Percentiles rank a stretch among this genome's conserved stretches.
Evolutionary conservation across 225 moss, liverwort and hornwort species (phyloP).

Genomic region (Takakia lepidozioides): DNA sequence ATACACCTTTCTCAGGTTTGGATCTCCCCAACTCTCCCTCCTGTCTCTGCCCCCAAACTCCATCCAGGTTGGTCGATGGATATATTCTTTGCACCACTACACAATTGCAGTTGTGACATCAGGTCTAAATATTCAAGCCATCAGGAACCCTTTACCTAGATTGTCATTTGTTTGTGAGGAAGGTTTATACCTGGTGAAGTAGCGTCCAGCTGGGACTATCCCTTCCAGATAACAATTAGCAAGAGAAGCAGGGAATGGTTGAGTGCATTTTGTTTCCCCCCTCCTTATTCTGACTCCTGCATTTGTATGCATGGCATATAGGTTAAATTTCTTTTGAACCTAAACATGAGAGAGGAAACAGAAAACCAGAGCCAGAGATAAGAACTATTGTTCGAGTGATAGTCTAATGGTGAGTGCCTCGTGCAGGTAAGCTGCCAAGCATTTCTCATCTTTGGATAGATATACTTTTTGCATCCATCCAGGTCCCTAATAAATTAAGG

Average conservation of each 20-base stretch:
- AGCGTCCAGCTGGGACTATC: not conserved
- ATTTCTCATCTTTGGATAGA: no score
- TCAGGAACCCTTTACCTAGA: not conserved
- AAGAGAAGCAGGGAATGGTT: not conserved
- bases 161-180: not conserved
- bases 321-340: no score
- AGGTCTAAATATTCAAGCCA: not conserved
- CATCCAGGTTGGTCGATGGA: not conserved
- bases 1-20: slow-evolving; percentile 70
- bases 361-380: no score
- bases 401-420: no score
- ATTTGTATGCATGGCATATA: slow-evolving; percentile 1
- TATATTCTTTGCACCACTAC: not conserved
- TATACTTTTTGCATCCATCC: no score
- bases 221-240: not conserved
- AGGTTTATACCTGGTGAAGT: slow-evolving; percentile 2
- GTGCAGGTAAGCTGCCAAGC: no score
- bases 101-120: not conserved
- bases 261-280: not conserved
- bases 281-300: not conserved
- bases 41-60: not conserved
- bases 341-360: no score
- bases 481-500: no score
- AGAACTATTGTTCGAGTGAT: no score
- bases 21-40: slow-evolving; percentile 4